Evolutionary conservation across 1,284 basidiomycete species (phyloP), one percentile per base, ranked within the genome.

Genomic region (Cystobasidium slooffiae): DNA sequence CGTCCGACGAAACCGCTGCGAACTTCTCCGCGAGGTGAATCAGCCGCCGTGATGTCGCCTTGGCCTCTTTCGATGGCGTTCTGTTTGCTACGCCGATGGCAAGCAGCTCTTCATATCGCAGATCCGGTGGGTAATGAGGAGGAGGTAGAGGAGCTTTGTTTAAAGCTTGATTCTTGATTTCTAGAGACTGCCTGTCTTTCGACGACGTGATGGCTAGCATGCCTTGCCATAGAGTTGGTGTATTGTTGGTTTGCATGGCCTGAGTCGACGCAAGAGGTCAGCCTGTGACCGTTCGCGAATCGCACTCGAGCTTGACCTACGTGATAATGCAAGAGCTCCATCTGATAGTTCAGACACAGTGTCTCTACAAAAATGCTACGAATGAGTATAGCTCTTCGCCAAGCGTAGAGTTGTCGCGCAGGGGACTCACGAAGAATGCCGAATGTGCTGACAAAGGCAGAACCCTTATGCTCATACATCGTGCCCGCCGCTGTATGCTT

Each of bases 261-360:
- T 12, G 92, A 84, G n/a, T 86, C 86, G 51, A 89, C 85, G 89
- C 90, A 46, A 52, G 24, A 8, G 31, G 20, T 59, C 24, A 59
- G 53, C 24, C 7, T 14, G 18, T 22, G 52, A n/a, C 16, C 43
- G 18, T 44, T 59, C 89, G 91, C 77, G 8, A 52, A 31, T 62
- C 66, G 31, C 16, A 14, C 24, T 52, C 18, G 56, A n/a, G 56
- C 77, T 20, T 39, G 52, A 75, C 83, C 41, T 77, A 89, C 90
- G 83, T 92, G 91, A 79, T 88, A 90, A 85, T 88, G 89, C 56
- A 93, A 81, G 76, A 92, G 90, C 81, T 91, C 92, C 10, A 93
- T 85, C 79, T 92, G 91, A 81, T 93, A 93, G 1, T 91, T 90
- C 72, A 93, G 82, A 1, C 91, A 90, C 87, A 93, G 91, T 85